Conservation (phyloP, 2,329 filamentous ascomycete genomes). For the Talaromyces piceae region DNA sequence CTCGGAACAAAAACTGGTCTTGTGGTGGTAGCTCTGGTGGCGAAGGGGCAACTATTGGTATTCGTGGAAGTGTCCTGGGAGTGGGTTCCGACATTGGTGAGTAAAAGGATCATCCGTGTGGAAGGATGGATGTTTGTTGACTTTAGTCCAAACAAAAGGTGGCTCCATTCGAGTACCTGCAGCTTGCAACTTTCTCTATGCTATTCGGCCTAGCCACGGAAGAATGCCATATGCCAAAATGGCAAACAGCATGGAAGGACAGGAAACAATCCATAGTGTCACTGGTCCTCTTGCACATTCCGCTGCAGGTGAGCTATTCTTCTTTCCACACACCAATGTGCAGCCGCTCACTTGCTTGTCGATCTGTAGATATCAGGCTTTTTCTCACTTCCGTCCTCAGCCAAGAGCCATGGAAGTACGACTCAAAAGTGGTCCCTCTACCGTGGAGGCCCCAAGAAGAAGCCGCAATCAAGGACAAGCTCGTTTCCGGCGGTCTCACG, state of each 20-base stretch:
- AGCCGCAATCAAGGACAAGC: background rate
- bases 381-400: conserved; percentile 28
- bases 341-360: conserved; percentile 12
- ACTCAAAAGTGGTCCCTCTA: conserved; percentile 47
- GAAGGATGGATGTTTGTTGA: background rate
- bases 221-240: conserved; percentile 16
- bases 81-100: conserved; percentile 57
- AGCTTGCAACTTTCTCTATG: conserved; percentile 20
- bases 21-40: conserved; percentile 35
- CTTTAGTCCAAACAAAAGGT: conserved; percentile 7
- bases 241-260: conserved; percentile 24
- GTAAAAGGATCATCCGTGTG: conserved; percentile 24
- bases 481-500: conserved; percentile 5
- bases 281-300: conserved; percentile 28
- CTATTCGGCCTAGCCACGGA: conserved; percentile 17
- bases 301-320: conserved; percentile 14
- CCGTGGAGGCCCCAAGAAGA: conserved; percentile 40
- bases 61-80: conserved; percentile 55
- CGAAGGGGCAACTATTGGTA: conserved; percentile 55
- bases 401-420: conserved; percentile 45
- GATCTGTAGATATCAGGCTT: conserved; percentile 17
- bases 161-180: conserved; percentile 20
- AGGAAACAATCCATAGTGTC: conserved; percentile 27
- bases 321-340: conserved; percentile 22
- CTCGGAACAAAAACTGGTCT: conserved; percentile 26